These are phyloP conservation scores for Orbilia oligospora DNA, from an alignment of 2,329 filamentous ascomycete species.

Conservation along the genomic window DNA sequence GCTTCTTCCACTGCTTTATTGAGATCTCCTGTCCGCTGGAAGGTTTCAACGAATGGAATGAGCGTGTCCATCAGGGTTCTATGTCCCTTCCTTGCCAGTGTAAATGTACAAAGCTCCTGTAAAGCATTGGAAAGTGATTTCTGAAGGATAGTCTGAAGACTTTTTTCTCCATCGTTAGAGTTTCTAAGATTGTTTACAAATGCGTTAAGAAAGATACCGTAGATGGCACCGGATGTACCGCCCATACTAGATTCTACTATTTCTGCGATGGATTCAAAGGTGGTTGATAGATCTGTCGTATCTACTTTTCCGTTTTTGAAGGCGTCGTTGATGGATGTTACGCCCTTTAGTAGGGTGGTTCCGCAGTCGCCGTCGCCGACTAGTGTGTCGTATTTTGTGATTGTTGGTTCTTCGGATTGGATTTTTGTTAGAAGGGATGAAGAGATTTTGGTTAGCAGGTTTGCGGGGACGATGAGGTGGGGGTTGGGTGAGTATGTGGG, in stretches of 20 bases:
- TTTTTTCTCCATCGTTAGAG: slow-evolving; percentile 62
- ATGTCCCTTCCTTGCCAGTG: slow-evolving; percentile 72
- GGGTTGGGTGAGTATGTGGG: slow-evolving; percentile 18
- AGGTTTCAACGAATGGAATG: slow-evolving; percentile 71
- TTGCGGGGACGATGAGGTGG: slow-evolving; percentile 11
- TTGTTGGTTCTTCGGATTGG: slow-evolving; percentile 77
- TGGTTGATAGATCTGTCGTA: slow-evolving; percentile 66
- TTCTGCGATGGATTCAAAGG: slow-evolving; percentile 70
- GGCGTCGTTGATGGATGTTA: slow-evolving; percentile 66
- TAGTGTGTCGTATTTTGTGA: slow-evolving; percentile 77
- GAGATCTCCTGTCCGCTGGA: slow-evolving; percentile 70
- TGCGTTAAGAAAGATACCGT: slow-evolving; percentile 65
- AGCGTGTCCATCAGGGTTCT: slow-evolving; percentile 74
- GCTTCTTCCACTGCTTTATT: slow-evolving; percentile 74
- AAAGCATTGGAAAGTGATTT: slow-evolving; percentile 66
- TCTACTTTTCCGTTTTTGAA: slow-evolving; percentile 71
- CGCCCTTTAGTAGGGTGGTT: slow-evolving; percentile 69
- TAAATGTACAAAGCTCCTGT: slow-evolving; percentile 71
- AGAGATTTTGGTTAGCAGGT: slow-evolving; percentile 17
- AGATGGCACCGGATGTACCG: slow-evolving; percentile 65
- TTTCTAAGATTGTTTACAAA: slow-evolving; percentile 65
- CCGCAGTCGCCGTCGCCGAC: slow-evolving; percentile 67
- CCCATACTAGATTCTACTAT: slow-evolving; percentile 71
- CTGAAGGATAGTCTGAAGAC: slow-evolving; percentile 34
- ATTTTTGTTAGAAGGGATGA: slow-evolving; percentile 71